These are phyloP conservation scores for Teratosphaeriaceae sp. DNA, from an alignment of 2,329 filamentous ascomycete species.

Conservation along the genomic window DNA sequence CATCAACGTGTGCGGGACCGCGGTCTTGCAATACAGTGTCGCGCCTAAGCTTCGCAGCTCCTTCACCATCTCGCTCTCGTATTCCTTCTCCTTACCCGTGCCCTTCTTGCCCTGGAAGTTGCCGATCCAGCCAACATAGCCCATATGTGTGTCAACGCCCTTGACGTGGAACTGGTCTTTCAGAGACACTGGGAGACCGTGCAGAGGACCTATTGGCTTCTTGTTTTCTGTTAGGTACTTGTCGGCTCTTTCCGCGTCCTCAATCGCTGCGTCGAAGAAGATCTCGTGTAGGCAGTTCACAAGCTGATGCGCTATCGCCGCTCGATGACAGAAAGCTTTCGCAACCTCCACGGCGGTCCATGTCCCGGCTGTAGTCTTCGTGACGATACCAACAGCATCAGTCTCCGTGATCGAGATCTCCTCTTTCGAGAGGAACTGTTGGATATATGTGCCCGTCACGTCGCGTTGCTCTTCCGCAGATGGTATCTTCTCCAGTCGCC, in stretches of 20 bases:
- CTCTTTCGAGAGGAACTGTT: constrained; percentile 46
- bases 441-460: constrained; percentile 50
- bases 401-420: constrained; percentile 58
- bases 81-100: constrained; percentile 43
- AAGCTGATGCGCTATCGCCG: constrained; percentile 47
- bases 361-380: constrained; percentile 45
- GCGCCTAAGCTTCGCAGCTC: constrained; percentile 50
- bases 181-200: constrained; percentile 42
- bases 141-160: constrained; percentile 46
- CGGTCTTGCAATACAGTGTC: constrained; percentile 50
- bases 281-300: constrained; percentile 41
- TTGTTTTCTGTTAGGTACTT: constrained; percentile 31
- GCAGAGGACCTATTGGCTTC: constrained; percentile 39
- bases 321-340: constrained; percentile 51
- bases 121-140: constrained; percentile 60
- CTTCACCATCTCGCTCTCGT: constrained; percentile 53
- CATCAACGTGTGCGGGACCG: constrained; percentile 52
- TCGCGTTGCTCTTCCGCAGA: constrained; percentile 47
- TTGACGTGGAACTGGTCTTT: constrained; percentile 46
- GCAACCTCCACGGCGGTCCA: constrained; percentile 53
- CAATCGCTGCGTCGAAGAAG: constrained; percentile 42
- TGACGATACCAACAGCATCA: constrained; percentile 50
- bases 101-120: constrained; percentile 50
- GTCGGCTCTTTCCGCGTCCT: constrained; percentile 36
- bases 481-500: constrained; percentile 46